Base-by-base conservation (phyloP, 192 early-diverging fungal species). In the Rhizoclosmatium globosum region DNA sequence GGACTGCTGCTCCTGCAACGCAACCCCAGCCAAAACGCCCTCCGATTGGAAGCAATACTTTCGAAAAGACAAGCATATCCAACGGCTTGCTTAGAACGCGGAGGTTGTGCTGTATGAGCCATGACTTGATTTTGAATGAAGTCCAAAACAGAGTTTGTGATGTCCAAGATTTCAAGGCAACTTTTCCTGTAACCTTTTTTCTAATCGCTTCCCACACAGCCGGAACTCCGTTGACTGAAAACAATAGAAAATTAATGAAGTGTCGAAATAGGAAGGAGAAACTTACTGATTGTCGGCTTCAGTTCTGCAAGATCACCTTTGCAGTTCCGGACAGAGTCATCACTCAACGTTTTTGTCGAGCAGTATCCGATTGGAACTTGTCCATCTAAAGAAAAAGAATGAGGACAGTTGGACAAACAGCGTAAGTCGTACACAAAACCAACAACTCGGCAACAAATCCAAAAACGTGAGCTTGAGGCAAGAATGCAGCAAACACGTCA, bases 1-100 rank as follows among this genome's bases (percentile, higher is more conserved):
- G 93, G 76, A 98, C 87, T 47, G 94, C 94, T 31, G 96, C 96
- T 76, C 96, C 95, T 80, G 95, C 96, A 4, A 92, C 91, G 53
- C 96, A 81, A 3, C 91, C 93, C 64, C 90, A 87, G 74, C 92
- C 87, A 56, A 98, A 86, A 53, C 93, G 87, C 53, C 95, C 95
- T 79, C 96, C 96, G 47, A 92, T 93, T 77, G 92, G 91, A 46
- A 88, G 89, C 78, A 89, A 87, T 72, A 97, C 91, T 78, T 89
- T 89, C 67, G 89, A 90, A 81, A 97, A 98, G 19, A 98, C 90
- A 11, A 94, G 82, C 38, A 75, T 76, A 85, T 96, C 96, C 1
- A 84, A 64, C 65, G 92, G 78, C 47, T 81, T 83, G 41, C 92
- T 90, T 17, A 95, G 91, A 17, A 94, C 82, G 48, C 88, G 88